phyloP scores from a whole-genome alignment of 495 filamentous ascomycete species.

The Penicillium nucicola region DNA sequence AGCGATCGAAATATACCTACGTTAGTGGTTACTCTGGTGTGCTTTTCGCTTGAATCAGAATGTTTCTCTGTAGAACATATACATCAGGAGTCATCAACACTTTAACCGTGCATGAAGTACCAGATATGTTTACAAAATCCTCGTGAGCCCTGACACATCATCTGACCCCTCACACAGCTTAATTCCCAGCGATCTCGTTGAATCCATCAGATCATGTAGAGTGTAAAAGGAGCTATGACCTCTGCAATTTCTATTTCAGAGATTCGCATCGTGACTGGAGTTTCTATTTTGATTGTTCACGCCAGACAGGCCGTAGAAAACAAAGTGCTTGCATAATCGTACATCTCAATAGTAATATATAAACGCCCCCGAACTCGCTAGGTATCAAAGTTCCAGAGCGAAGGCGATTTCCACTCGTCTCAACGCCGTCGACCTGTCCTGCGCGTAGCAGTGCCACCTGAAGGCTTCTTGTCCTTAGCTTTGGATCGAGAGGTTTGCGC shows the following conservation, averaged over 20 bases:
- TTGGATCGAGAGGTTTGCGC: slow-evolving; percentile 38
- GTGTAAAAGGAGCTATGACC: too few relatives aligned
- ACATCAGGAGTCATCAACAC: too few relatives aligned
- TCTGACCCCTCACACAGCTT: too few relatives aligned
- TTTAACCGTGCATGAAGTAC: too few relatives aligned
- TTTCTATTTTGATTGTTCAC: background rate
- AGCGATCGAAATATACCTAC: slow-evolving; percentile 42
- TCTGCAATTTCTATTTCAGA: too few relatives aligned
- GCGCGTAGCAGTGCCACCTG: slow-evolving; percentile 30
- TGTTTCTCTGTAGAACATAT: too few relatives aligned
- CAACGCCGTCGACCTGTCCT: slow-evolving; percentile 38
- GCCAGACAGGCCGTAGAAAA: background rate
- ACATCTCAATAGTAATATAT: slow-evolving; percentile 5
- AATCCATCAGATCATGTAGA: too few relatives aligned
- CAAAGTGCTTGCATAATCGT: slow-evolving; percentile 4
- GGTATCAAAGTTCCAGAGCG: slow-evolving; percentile 25
- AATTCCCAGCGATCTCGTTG: too few relatives aligned
- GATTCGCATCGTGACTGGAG: background rate
- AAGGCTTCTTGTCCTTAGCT: slow-evolving; percentile 34
- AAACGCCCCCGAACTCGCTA: slow-evolving; percentile 19
- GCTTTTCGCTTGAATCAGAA: background rate
- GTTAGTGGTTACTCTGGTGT: slow-evolving; percentile 28
- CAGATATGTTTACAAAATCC: too few relatives aligned
- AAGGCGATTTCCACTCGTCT: background rate
- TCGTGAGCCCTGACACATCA: too few relatives aligned